Evolutionary conservation across 2,329 filamentous ascomycete species (phyloP).

Genomic region (Chaetomiaceae sp.): DNA sequence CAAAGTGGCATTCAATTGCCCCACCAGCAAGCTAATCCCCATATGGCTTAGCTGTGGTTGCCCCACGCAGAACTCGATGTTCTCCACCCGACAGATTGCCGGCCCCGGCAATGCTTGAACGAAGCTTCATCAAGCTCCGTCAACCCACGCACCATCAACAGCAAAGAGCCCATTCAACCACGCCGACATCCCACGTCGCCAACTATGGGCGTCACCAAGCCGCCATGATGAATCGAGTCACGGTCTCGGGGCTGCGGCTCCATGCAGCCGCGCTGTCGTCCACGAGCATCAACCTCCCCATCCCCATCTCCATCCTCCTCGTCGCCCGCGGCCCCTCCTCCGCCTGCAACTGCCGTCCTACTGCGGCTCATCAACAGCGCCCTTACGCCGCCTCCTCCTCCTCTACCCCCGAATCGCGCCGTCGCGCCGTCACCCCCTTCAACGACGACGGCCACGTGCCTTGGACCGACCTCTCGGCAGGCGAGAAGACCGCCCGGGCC

Average conservation of each 20-base stretch:
- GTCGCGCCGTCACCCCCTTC: conserved; percentile 71
- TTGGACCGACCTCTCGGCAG: conserved; percentile 68
- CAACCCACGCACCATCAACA: neutral
- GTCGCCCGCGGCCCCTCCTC: conserved; percentile 7
- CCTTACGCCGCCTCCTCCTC: too few species aligned
- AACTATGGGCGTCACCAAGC: conserved; percentile 30
- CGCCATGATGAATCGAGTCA: conserved; percentile 41
- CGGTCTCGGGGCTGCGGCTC: conserved; percentile 16
- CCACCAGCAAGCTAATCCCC: conserved; percentile 34
- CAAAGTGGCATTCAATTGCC: conserved; percentile 29
- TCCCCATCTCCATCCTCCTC: conserved; percentile 26
- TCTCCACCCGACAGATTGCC: conserved; percentile 24
- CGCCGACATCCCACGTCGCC: conserved; percentile 6
- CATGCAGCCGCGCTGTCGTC: conserved; percentile 1
- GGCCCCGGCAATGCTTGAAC: conserved; percentile 7
- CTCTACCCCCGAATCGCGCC: conserved; percentile 40
- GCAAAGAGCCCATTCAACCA: neutral
- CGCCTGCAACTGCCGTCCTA: conserved; percentile 38
- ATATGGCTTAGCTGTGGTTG: conserved; percentile 23
- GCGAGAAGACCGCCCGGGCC: conserved; percentile 76
- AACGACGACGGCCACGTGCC: conserved; percentile 79
- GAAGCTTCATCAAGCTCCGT: neutral
- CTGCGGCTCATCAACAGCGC: conserved; percentile 48
- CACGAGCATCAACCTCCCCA: conserved; percentile 8
- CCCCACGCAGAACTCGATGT: conserved; percentile 27